Base-by-base conservation (phyloP, 495 filamentous ascomycete genomes). In the Filosporella fistucella region DNA sequence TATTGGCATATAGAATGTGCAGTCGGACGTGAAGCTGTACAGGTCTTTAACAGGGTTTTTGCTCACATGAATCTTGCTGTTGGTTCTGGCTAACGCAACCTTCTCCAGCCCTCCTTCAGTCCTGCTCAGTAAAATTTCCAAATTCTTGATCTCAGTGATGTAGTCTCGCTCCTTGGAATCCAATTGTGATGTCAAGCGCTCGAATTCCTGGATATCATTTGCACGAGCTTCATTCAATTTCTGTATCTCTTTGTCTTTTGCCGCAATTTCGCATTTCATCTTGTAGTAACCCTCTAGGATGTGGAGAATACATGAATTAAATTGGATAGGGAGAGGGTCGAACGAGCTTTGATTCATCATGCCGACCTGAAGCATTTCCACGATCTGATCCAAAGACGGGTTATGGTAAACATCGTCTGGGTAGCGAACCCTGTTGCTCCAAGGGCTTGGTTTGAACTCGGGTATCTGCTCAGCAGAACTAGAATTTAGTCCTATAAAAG, bases 81-180 rank as follows among this genome's bases (percentile, higher is more conserved):
- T 66, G 2, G 67, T 62, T 17, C 75, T 61, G 1, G 70, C 68
- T 17, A 77, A 36, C 0, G 64, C 56, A 0, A 78, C 72, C 7
- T 62, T 62, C 35, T 68, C 70, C 37, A 77, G 56, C 12, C 74
- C 74, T 40, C 70, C 65, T 21, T 63, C 64, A 11, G 67, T 64
- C 26, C 60, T 68, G 0, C 67, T 67, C 28, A 78, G 41, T 10
- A 71, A 48, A 6, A 76, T 54, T 51, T 77, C 75, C 4, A 78
- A 61, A 7, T 67, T 60, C 51, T 73, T 74, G 39, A 77, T 60
- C 45, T 78, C 72, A 0, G 59, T 54, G 38, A 66, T 71, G 57
- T 72, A 77, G 12, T 55, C 46, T 3, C 9, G 14, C 44, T 60
- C 54, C 23, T 54, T 55, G 14, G 8, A 17, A n/a, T 54, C 35